Base-by-base conservation (phyloP, 176 grass and related monocot species). In the Raddia distichophylla region DNA sequence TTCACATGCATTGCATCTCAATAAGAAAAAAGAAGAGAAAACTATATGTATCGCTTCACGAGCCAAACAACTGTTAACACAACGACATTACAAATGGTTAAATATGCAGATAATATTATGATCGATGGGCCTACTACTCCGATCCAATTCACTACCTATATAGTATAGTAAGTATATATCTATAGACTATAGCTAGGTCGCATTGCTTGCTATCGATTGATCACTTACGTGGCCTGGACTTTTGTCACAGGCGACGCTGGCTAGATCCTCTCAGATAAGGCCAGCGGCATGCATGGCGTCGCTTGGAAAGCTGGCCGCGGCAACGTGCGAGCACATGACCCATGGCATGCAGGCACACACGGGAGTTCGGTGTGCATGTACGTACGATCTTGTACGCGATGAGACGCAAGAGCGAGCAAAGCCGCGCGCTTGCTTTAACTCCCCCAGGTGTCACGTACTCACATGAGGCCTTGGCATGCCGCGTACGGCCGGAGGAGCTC, bases 271-370 rank as follows among this genome's bases (percentile, higher is more conserved):
- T 86, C 44, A 78, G 73, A 90, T 73, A 78, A 74, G 88, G 67
- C 51, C 88, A 77, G 49, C 13, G 56, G 74, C 27, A 27, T 27
- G 27, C 27, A 27, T 27, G 27, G 27, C 43, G 27, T 72, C 56
- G 66, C 78, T 73, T 82, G 73, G 10, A 90, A 86, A 82, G 67
- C 59, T 22, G 66, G 44, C 15, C 9, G 47, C 16, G 18, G 58
- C 35, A 82, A 86, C 87, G 66, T 90, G 87, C 73, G 43, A 6
- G 66, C 78, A 86, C 87, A 82, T 90, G 87, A 82, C 27, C 27
- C 27, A 27, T n/a, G n/a, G n/a, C n/a, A n/a, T 27, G 27, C 27
- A 27, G 27, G 27, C 27, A 50, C 17, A 22, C 63, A 71, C 76
- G 34, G 70, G 15, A 80, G 27, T 0, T 27, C 27, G 27, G 27